Conservation (phyloP, 768 basidiomycete species). For the Tephrocybe rancida region DNA sequence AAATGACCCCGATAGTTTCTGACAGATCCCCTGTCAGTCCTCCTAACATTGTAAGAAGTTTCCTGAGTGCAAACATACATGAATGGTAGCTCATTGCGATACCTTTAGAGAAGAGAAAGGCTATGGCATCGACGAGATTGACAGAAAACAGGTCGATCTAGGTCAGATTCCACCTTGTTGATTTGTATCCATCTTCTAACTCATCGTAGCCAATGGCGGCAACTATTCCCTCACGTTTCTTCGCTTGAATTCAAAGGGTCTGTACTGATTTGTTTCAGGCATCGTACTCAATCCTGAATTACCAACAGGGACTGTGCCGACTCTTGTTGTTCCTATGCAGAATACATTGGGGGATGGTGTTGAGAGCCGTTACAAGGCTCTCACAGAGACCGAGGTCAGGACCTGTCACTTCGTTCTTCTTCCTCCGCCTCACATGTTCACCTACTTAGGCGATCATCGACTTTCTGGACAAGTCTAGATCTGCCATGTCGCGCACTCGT, state of each 20-base stretch:
- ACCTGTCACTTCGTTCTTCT: background rate
- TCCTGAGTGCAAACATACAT: background rate
- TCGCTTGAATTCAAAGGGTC: slow-evolving; percentile 79
- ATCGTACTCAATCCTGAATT: background rate
- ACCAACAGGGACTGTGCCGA: slow-evolving; percentile 70
- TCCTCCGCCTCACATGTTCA: slow-evolving; percentile 6
- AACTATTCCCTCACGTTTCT: slow-evolving; percentile 77
- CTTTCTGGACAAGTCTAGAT: slow-evolving; percentile 85
- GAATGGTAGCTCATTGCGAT: slow-evolving; percentile 8
- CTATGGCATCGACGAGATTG: slow-evolving; percentile 76
- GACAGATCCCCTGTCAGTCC: slow-evolving; percentile 34
- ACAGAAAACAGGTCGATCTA: slow-evolving; percentile 68
- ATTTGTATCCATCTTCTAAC: background rate
- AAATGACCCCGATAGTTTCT: background rate
- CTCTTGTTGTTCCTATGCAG: slow-evolving; percentile 80
- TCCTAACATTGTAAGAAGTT: slow-evolving; percentile 55
- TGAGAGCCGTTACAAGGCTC: slow-evolving; percentile 79
- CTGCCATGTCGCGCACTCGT: slow-evolving; percentile 62
- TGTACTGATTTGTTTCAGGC: slow-evolving; percentile 8
- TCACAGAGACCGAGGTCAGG: slow-evolving; percentile 71
- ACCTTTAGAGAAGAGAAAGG: slow-evolving; percentile 73
- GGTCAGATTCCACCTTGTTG: slow-evolving; percentile 30
- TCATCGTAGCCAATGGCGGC: slow-evolving; percentile 66
- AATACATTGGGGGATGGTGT: slow-evolving; percentile 70
- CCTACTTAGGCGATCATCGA: slow-evolving; percentile 64